A percentile compares a stretch with the other conserved stretches of the same genome.
Conservation (phyloP, 805 yeast species). For the Suhomyces tanzawaensis region DNA sequence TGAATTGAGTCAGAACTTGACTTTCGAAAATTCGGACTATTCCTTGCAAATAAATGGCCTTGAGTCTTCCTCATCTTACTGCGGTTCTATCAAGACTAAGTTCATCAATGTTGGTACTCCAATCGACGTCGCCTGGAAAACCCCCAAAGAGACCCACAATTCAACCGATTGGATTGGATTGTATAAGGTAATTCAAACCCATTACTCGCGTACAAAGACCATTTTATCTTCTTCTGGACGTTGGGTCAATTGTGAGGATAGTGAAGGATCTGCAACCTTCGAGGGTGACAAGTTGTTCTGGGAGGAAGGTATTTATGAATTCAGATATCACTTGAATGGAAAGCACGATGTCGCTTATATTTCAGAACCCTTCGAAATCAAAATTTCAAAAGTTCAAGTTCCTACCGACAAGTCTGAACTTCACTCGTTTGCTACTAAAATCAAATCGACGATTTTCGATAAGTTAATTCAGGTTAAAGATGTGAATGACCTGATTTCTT, state of each 20-base stretch:
- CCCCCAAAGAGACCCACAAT: constrained; percentile 46
- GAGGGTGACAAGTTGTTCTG: constrained; percentile 48
- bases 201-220: constrained; percentile 54
- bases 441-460: constrained; percentile 32
- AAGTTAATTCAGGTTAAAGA: constrained; percentile 24
- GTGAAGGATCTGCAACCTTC: constrained; percentile 50
- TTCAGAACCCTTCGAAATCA: constrained; percentile 65
- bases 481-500: constrained; percentile 26
- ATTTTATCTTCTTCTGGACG: constrained; percentile 61
- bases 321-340: constrained; percentile 65
- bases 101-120: constrained; percentile 47
- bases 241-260: constrained; percentile 47
- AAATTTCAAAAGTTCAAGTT: constrained; percentile 37
- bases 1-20: constrained; percentile 39
- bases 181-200: constrained; percentile 61
- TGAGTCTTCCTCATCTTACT: constrained; percentile 1
- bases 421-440: constrained; percentile 24
- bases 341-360: constrained; percentile 68
- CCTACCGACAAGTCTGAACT: constrained; percentile 32
- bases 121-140: constrained; percentile 51
- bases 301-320: constrained; percentile 71
- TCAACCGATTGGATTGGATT: constrained; percentile 74
- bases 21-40: constrained; percentile 38
- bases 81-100: constrained; percentile 10
- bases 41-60: constrained; percentile 25